Conservation (phyloP, 345 rosid species). For the Boechera stricta region DNA sequence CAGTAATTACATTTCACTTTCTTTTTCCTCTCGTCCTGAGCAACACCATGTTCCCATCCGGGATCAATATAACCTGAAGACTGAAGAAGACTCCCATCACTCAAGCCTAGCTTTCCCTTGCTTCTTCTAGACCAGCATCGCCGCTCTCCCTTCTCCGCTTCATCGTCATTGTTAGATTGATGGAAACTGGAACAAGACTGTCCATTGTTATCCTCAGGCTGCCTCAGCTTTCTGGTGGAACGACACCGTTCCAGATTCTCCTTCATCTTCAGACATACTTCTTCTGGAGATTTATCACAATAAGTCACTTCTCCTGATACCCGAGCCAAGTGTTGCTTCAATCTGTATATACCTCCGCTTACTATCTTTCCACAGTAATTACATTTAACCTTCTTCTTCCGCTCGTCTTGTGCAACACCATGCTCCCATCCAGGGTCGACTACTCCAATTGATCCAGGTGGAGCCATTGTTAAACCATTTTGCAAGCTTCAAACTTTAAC, state of each 20-base stretch:
- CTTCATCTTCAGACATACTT: conserved; percentile 66
- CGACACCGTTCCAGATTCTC: conserved; percentile 71
- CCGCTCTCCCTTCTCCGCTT: conserved; percentile 37
- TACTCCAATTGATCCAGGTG: conserved; percentile 59
- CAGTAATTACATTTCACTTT: conserved; percentile 78
- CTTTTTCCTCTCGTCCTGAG: conserved; percentile 82
- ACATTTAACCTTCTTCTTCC: conserved; percentile 83
- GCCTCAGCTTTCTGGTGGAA: conserved; percentile 61
- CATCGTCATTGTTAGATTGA: conserved; percentile 46
- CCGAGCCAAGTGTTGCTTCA: conserved; percentile 82
- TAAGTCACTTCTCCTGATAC: conserved; percentile 81
- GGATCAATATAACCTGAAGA: conserved; percentile 82
- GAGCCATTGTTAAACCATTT: conserved; percentile 66
- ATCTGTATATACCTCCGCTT: conserved; percentile 77
- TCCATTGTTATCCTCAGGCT: conserved; percentile 50
- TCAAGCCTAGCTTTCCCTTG: conserved; percentile 57
- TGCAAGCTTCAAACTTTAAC: conserved; percentile 21
- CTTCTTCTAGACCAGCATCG: conserved; percentile 51
- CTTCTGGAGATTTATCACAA: conserved; percentile 76
- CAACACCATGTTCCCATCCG: conserved; percentile 85
- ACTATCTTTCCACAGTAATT: conserved; percentile 85
- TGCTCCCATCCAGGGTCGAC: conserved; percentile 92
- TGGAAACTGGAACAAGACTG: conserved; percentile 53
- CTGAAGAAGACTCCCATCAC: conserved; percentile 62
- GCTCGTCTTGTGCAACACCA: conserved; percentile 78